Percentiles rank a stretch among this genome's conserved stretches.
Evolutionary conservation across 768 basidiomycete genomes (phyloP).

Genomic region (button mushroom (Agaricus bisporus)): DNA sequence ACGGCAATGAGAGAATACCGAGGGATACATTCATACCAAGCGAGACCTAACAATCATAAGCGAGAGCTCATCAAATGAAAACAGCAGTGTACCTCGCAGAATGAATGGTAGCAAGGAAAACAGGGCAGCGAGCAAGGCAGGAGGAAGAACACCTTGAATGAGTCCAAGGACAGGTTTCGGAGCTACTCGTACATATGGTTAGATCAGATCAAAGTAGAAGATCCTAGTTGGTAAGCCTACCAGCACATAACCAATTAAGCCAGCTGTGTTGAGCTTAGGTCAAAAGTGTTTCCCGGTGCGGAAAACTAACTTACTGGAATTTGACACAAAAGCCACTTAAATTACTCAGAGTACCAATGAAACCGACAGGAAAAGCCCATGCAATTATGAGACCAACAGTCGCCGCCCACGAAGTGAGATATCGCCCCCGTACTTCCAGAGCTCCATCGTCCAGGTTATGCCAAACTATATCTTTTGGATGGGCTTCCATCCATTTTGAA

Average conservation of each 20-base stretch:
- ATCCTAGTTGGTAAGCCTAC: conserved; percentile 17
- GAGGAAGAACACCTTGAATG: conserved; percentile 63
- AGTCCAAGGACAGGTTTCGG: conserved; percentile 39
- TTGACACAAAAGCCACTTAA: conserved; percentile 44
- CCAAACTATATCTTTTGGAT: conserved; percentile 54
- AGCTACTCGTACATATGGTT: conserved; percentile 17
- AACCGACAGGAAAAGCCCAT: conserved; percentile 63
- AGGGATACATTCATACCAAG: conserved; percentile 68
- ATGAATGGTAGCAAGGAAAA: conserved; percentile 58
- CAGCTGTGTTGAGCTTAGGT: conserved; percentile 28
- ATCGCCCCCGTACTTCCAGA: conserved; percentile 48
- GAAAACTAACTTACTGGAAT: conserved; percentile 29
- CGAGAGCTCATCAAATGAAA: neutral
- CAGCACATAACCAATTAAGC: conserved; percentile 50
- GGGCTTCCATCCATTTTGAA: conserved; percentile 54
- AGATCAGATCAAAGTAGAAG: neutral
- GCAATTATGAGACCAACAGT: conserved; percentile 55
- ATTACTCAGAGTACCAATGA: conserved; percentile 62
- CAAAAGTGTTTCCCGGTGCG: neutral
- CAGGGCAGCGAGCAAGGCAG: conserved; percentile 52
- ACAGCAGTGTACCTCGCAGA: conserved; percentile 38
- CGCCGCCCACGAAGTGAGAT: conserved; percentile 46
- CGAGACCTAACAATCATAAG: conserved; percentile 30
- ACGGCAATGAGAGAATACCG: conserved; percentile 62
- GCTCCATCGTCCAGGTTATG: conserved; percentile 46